These are phyloP conservation scores for Lactarius indigo DNA, from an alignment of 768 basidiomycete species.

Conservation along the genomic window DNA sequence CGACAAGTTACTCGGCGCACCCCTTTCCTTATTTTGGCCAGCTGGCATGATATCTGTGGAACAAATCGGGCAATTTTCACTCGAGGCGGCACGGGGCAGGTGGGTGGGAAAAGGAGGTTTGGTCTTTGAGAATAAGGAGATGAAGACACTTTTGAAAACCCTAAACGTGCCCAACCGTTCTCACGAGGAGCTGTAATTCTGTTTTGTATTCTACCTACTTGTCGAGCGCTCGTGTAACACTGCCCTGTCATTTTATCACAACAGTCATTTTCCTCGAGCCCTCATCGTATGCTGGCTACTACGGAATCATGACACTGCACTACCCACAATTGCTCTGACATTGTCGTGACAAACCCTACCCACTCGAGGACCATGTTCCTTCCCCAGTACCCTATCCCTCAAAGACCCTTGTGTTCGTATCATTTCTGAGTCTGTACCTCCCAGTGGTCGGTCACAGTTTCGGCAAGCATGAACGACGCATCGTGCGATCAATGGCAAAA, in stretches of 20 bases:
- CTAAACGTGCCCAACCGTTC: not conserved
- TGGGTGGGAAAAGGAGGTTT: constrained; percentile 13
- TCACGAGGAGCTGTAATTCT: not conserved
- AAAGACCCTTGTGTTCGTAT: too few species aligned
- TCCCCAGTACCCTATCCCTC: too few species aligned
- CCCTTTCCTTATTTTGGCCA: constrained; percentile 14
- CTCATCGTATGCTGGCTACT: not conserved
- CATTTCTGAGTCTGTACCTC: too few species aligned
- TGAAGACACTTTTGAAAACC: constrained; percentile 14
- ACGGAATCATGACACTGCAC: too few species aligned
- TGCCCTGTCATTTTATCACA: too few species aligned
- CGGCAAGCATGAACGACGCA: too few species aligned
- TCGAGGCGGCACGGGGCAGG: constrained; percentile 19
- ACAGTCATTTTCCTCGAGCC: not conserved
- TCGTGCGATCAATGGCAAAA: too few species aligned
- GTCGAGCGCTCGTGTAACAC: not conserved
- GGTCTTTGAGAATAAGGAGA: constrained; percentile 22
- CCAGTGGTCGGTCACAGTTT: too few species aligned
- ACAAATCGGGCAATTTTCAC: constrained; percentile 17
- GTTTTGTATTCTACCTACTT: not conserved
- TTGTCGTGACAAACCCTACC: too few species aligned
- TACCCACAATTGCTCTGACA: too few species aligned
- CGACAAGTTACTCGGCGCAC: constrained; percentile 11
- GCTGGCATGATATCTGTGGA: constrained; percentile 9
- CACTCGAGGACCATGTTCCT: too few species aligned